phyloP scores from a whole-genome alignment of 805 yeast species.

The Pichia insulana region DNA sequence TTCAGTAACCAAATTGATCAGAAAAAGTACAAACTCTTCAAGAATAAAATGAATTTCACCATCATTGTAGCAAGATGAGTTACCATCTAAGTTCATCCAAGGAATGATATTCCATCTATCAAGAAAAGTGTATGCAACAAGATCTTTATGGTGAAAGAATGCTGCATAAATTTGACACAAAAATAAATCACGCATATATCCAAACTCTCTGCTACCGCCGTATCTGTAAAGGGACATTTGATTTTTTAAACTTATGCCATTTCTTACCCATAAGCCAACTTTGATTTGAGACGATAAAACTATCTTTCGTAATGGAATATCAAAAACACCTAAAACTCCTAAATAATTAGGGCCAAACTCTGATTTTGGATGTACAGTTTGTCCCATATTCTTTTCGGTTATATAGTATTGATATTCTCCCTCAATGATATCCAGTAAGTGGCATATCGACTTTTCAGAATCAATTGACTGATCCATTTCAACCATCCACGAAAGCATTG shows the following conservation, averaged over 20 bases:
- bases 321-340: conserved; percentile 37
- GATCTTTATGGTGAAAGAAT: conserved; percentile 41
- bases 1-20: conserved; percentile 64
- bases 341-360: conserved; percentile 11
- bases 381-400: conserved; percentile 4
- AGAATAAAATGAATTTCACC: conserved; percentile 37
- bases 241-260: conserved; percentile 72
- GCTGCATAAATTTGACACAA: conserved; percentile 54
- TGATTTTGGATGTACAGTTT: neutral
- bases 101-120: conserved; percentile 60
- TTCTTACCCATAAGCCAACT: conserved; percentile 89
- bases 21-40: conserved; percentile 67
- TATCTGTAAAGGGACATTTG: conserved; percentile 75
- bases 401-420: conserved; percentile 14
- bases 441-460: conserved; percentile 9
- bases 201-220: conserved; percentile 73
- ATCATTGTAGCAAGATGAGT: conserved; percentile 34
- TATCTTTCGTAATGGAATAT: conserved; percentile 67
- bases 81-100: conserved; percentile 41
- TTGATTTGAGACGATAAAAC: conserved; percentile 78
- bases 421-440: conserved; percentile 14
- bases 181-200: conserved; percentile 71
- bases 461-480: conserved; percentile 35
- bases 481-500: conserved; percentile 62
- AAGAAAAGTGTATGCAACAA: conserved; percentile 47